phyloP scores from a whole-genome alignment of 495 filamentous ascomycete genomes.

The Penicillium paxilli region DNA sequence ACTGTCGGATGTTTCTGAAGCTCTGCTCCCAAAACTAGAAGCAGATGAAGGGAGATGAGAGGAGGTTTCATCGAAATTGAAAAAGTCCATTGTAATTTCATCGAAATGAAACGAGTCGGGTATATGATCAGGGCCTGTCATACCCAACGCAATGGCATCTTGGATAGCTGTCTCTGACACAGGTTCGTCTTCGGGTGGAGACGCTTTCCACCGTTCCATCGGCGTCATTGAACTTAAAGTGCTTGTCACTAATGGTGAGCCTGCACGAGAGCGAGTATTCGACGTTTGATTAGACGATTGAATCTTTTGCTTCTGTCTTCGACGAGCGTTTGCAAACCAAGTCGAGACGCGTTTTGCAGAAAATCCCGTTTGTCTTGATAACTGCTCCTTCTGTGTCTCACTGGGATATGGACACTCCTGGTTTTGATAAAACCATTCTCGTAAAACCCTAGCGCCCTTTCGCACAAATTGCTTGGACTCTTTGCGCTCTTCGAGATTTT shows the following conservation, averaged over 20 bases:
- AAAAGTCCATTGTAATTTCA: conserved; percentile 15
- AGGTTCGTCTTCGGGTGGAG: conserved; percentile 71
- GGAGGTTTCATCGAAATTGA: conserved; percentile 24
- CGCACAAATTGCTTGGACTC: conserved; percentile 59
- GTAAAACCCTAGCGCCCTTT: conserved; percentile 49
- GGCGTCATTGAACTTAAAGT: conserved; percentile 61
- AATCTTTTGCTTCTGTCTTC: conserved; percentile 49
- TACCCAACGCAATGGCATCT: conserved; percentile 50
- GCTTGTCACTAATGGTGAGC: conserved; percentile 39
- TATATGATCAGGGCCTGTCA: conserved; percentile 54
- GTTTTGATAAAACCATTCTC: conserved; percentile 42
- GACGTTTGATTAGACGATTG: conserved; percentile 50
- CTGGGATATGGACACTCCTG: conserved; percentile 47
- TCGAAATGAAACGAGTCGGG: conserved; percentile 51
- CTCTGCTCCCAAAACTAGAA: conserved; percentile 31
- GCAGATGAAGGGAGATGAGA: conserved; percentile 29
- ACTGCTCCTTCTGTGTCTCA: conserved; percentile 30
- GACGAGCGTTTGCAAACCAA: conserved; percentile 46
- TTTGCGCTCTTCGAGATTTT: conserved; percentile 21
- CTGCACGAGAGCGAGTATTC: conserved; percentile 39
- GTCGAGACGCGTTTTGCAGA: conserved; percentile 36
- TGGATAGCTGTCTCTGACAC: conserved; percentile 33
- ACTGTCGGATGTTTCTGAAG: conserved; percentile 36
- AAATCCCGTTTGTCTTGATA: conserved; percentile 37
- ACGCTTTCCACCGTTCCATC: conserved; percentile 76